These are phyloP conservation scores for Cyberlindnera nakhonratchasimensis DNA, from an alignment of 805 yeast species.

Conservation along the genomic window DNA sequence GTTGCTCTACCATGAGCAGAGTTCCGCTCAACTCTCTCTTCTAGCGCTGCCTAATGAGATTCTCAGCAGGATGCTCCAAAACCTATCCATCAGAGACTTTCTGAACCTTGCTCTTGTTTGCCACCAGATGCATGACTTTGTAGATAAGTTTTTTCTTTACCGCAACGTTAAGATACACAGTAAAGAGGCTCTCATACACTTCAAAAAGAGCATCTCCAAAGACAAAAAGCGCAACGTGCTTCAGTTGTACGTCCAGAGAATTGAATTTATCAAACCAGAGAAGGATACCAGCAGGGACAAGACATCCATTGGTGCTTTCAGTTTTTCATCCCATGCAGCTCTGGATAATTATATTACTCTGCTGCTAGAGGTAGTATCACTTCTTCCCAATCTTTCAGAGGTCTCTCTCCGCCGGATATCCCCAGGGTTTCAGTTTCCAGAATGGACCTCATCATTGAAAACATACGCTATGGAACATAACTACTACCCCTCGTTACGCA, in stretches of 20 bases:
- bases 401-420: conserved; percentile 44
- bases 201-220: conserved; percentile 35
- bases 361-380: conserved; percentile 41
- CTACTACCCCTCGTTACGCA: conserved; percentile 29
- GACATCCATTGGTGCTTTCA: conserved; percentile 24
- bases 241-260: conserved; percentile 23
- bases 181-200: conserved; percentile 23
- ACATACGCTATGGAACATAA: conserved; percentile 27
- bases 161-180: conserved; percentile 30
- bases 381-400: conserved; percentile 43
- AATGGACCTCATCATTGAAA: conserved; percentile 27
- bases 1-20: not conserved
- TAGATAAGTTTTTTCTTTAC: conserved; percentile 38
- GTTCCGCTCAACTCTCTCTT: conserved; percentile 28
- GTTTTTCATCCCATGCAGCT: conserved; percentile 22
- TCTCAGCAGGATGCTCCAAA: conserved; percentile 33
- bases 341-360: conserved; percentile 31
- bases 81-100: conserved; percentile 26
- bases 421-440: conserved; percentile 45
- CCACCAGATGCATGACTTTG: conserved; percentile 33
- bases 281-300: conserved; percentile 15
- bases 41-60: conserved; percentile 44
- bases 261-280: conserved; percentile 20
- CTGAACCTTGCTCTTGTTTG: conserved; percentile 35
- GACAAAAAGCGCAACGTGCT: conserved; percentile 29